Evolutionary conservation across 306 rosid genomes (phyloP), one percentile per base, ranked within the genome.

Genomic region (Malus fusca): DNA sequence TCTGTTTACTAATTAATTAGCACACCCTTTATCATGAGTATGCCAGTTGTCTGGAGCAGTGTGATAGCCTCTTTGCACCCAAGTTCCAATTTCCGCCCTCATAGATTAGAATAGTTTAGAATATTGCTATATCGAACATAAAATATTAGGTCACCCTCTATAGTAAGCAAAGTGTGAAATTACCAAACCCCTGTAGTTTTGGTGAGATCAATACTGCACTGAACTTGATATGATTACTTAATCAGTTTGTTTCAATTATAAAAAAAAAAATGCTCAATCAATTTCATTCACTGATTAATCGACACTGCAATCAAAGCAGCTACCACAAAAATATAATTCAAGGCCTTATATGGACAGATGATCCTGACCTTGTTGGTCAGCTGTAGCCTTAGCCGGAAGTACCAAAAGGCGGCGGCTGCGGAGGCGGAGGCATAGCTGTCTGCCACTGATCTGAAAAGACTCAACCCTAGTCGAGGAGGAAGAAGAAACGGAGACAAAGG

Each of bases 331-430:
- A 43, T 15, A 9, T 18, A 52, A 15, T 62, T 44, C 68, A 72
- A 28, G 67, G 59, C 31, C 31, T 59, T 9, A n/a, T 12, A 43
- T 48, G 30, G 43, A 65, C 5, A 56, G 55, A 64, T 30, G 77
- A 76, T 68, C 7, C 52, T 74, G 59, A 52, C 21, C 90, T 77
- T 85, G 95, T 77, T 87, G 89, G 67, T 95, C 96, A 58, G 97
- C 82, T 6, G 97, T 74, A 69, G 98, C 98, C 77, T 78, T 88
- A 61, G 75, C 71, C 30, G 96, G 82, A 31, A 84, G 75, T 52
- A 84, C 6, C 13, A 88, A 71, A 43, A 88, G 46, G 8, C 79
- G 77, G 66, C 92, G 96, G 66, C 90, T 95, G 68, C 18, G 58
- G 72, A 84, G 84, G 68, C 6, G 58, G 72, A 84, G 84, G 69